Conservation (phyloP, 352 stramenopile species). For the Phytophthora citricola region DNA sequence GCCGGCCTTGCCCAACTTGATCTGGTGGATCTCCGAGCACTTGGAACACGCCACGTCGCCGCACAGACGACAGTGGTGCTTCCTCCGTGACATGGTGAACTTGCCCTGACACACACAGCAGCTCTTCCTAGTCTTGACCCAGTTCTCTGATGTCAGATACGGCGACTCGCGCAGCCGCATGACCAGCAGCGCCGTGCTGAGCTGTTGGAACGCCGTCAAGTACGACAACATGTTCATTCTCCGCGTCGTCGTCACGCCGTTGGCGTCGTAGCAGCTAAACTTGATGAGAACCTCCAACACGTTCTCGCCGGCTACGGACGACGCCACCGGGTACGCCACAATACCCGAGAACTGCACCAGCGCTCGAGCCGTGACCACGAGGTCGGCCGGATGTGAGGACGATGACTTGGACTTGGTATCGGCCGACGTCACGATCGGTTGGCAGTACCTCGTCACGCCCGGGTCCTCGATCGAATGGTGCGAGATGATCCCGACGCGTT, state of each 20-base stretch:
- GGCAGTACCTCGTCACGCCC: slow-evolving; percentile 62
- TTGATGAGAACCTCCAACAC: slow-evolving; percentile 73
- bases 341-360: slow-evolving; percentile 70
- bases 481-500: slow-evolving; percentile 71
- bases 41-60: slow-evolving; percentile 77
- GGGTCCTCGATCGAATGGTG: slow-evolving; percentile 75
- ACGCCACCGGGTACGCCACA: slow-evolving; percentile 66
- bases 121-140: slow-evolving; percentile 67
- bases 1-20: slow-evolving; percentile 61
- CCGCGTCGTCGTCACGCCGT: slow-evolving; percentile 44
- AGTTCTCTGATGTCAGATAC: slow-evolving; percentile 60
- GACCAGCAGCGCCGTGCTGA: slow-evolving; percentile 63
- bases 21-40: slow-evolving; percentile 69
- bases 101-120: slow-evolving; percentile 65
- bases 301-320: slow-evolving; percentile 39
- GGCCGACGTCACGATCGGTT: slow-evolving; percentile 50
- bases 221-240: slow-evolving; percentile 62
- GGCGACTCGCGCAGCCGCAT: slow-evolving; percentile 67
- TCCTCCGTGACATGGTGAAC: slow-evolving; percentile 63
- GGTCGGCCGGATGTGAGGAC: slow-evolving; percentile 22
- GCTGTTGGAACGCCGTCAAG: slow-evolving; percentile 52
- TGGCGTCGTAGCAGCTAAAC: slow-evolving; percentile 62
- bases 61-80: slow-evolving; percentile 81
- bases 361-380: slow-evolving; percentile 47
- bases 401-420: slow-evolving; percentile 19